A percentile compares a stretch with the other conserved stretches of the same genome.
phyloP scores from a whole-genome alignment of 2,329 filamentous ascomycete species.

The Epichloe gansuensis region DNA sequence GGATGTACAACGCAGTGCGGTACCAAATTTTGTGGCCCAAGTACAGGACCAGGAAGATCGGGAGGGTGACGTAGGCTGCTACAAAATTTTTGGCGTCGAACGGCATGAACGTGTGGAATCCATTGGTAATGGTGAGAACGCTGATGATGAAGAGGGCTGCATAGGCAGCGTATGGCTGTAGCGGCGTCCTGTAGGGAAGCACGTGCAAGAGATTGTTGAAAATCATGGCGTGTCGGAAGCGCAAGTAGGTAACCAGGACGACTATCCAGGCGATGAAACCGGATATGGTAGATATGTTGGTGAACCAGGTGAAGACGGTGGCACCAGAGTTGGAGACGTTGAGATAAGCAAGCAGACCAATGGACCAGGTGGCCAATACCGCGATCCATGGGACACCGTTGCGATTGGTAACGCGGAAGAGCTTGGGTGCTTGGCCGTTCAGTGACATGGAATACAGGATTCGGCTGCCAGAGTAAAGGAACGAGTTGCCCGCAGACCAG shows the following conservation, averaged over 20 bases:
- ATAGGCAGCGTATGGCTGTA: constrained; percentile 54
- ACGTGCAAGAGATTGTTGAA: constrained; percentile 36
- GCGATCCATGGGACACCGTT: constrained; percentile 48
- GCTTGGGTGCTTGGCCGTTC: constrained; percentile 50
- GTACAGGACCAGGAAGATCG: constrained; percentile 48
- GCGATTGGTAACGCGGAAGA: constrained; percentile 48
- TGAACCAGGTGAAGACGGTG: constrained; percentile 58
- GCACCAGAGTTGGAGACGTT: constrained; percentile 51
- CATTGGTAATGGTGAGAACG: constrained; percentile 59
- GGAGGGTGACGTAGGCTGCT: constrained; percentile 51
- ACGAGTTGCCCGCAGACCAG: constrained; percentile 48
- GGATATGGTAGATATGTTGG: constrained; percentile 54
- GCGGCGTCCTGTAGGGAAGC: constrained; percentile 39
- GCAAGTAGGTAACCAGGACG: constrained; percentile 45
- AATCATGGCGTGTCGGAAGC: constrained; percentile 45
- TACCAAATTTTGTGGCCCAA: constrained; percentile 44
- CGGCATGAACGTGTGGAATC: constrained; percentile 63
- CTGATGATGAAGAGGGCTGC: constrained; percentile 43
- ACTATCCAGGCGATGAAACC: constrained; percentile 50
- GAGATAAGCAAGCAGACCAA: constrained; percentile 58
- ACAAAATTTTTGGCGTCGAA: constrained; percentile 54
- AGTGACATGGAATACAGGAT: constrained; percentile 58
- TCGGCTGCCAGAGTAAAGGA: constrained; percentile 55
- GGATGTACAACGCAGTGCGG: constrained; percentile 31
- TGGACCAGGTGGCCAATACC: constrained; percentile 40